These are phyloP conservation scores for Aureobasidium sp. DNA, from an alignment of 2,329 filamentous ascomycete species.

Conservation along the genomic window DNA sequence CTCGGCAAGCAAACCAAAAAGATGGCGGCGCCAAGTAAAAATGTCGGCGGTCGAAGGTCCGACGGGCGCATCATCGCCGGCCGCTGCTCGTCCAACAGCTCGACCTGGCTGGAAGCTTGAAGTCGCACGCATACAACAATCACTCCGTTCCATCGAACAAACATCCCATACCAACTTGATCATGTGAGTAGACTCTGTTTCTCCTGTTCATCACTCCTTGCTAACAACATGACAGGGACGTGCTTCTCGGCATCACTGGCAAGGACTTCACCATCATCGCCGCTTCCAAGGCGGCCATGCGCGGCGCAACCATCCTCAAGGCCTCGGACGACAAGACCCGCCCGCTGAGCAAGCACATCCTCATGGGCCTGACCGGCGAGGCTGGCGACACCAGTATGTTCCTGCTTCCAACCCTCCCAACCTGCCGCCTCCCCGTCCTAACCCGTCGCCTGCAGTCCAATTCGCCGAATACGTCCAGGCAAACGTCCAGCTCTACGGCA, in stretches of 20 bases:
- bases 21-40: neutral
- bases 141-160: neutral
- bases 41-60: neutral
- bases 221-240: slow-evolving; percentile 64
- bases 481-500: slow-evolving; percentile 95
- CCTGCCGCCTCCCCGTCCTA: neutral
- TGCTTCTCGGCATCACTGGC: slow-evolving; percentile 93
- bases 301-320: slow-evolving; percentile 93
- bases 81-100: neutral
- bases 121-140: neutral
- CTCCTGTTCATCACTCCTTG: slow-evolving; percentile 25
- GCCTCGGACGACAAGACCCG: slow-evolving; percentile 93
- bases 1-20: slow-evolving; percentile 2
- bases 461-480: slow-evolving; percentile 99
- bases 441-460: slow-evolving; percentile 56
- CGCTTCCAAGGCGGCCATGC: slow-evolving; percentile 96
- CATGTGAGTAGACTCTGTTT: neutral
- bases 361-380: slow-evolving; percentile 94
- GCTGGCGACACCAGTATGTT: slow-evolving; percentile 80
- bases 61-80: neutral
- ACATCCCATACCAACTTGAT: neutral
- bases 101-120: slow-evolving; percentile 2
- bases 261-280: slow-evolving; percentile 99
- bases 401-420: neutral
- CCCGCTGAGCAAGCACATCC: slow-evolving; percentile 80